phyloP scores from a whole-genome alignment of 768 basidiomycete species.

The Pulveroboletus sp. region DNA sequence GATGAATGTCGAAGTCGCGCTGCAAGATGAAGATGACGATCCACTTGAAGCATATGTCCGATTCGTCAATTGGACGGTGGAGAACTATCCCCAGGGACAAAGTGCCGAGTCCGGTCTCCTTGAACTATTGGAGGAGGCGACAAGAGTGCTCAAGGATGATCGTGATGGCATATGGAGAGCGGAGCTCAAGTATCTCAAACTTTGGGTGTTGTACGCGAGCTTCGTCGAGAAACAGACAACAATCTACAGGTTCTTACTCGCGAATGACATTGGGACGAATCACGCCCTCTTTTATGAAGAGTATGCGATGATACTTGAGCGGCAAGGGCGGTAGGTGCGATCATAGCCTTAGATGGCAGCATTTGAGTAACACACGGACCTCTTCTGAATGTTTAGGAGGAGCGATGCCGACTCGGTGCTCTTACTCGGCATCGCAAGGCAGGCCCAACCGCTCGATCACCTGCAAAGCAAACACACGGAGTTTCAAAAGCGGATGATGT shows the following conservation, averaged over 20 bases:
- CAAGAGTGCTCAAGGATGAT: constrained; percentile 75
- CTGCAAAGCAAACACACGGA: constrained; percentile 74
- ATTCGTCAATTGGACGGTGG: constrained; percentile 88
- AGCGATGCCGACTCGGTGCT: constrained; percentile 88
- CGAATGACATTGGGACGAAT: constrained; percentile 83
- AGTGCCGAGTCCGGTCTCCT: constrained; percentile 87
- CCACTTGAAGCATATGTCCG: constrained; percentile 82
- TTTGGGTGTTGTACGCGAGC: constrained; percentile 92
- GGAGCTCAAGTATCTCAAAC: constrained; percentile 83
- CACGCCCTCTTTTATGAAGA: constrained; percentile 89
- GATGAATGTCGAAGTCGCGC: constrained; percentile 64
- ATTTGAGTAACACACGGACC: constrained; percentile 3
- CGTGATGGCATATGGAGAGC: constrained; percentile 67
- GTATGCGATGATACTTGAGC: constrained; percentile 78
- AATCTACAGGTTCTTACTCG: constrained; percentile 85
- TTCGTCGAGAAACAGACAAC: constrained; percentile 86
- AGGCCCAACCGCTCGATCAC: constrained; percentile 74
- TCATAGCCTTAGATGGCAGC: constrained; percentile 32
- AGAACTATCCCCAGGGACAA: constrained; percentile 92
- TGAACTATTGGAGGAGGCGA: constrained; percentile 89
- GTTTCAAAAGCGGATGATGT: constrained; percentile 91
- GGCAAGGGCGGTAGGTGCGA: constrained; percentile 64
- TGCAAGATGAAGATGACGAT: constrained; percentile 74
- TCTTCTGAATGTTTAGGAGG: constrained; percentile 45
- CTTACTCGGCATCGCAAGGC: constrained; percentile 80